Base-by-base conservation (phyloP, 2,329 filamentous ascomycete species). In the Penicillium sclerotiorum region DNA sequence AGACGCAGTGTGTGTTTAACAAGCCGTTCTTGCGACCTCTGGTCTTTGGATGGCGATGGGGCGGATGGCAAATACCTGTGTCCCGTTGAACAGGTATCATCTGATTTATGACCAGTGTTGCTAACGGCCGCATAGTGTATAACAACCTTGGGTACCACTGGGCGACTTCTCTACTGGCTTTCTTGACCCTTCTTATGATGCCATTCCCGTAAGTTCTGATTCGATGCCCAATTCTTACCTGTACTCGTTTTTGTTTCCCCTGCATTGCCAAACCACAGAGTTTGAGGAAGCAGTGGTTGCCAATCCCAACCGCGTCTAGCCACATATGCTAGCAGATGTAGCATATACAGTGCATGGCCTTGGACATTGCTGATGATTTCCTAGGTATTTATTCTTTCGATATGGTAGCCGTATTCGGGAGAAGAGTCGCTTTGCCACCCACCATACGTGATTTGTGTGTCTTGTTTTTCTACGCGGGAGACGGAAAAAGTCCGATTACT, bases 91-190 rank as follows among this genome's bases (percentile, higher is more conserved):
- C 20, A 25, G 5, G 5, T 32, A 46, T n/a, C 13, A 39, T 52
- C 36, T 11, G 15, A 30, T 21, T 23, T 27, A 36, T 8, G 18
- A 43, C 35, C 42, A 37, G 47, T 22, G 6, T 59, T 52, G 41
- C 60, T 67, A 58, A 66, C 58, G 47, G 46, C 36, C 39, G 32
- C 51, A 47, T 59, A 76, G 73, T 77, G 75, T 77, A 77, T 52
- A 65, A 76, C 37, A 70, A 68, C 21, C 64, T 77, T 13, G 72
- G 71, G 21, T 76, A 70, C 49, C 71, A 77, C 51, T 77, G 75
- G 75, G 75, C 74, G 20, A 74, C 73, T 11, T 67, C 71, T 5
- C 58, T 77, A 9, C 59, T 77, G 9, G 75, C 67, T 11, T 75
- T 76, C 50, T 55, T 77, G 33, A 75, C 73, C 15, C 59, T 77